Evolutionary conservation across 345 rosid genomes (phyloP).

Genomic region (Cardamine occulta): DNA sequence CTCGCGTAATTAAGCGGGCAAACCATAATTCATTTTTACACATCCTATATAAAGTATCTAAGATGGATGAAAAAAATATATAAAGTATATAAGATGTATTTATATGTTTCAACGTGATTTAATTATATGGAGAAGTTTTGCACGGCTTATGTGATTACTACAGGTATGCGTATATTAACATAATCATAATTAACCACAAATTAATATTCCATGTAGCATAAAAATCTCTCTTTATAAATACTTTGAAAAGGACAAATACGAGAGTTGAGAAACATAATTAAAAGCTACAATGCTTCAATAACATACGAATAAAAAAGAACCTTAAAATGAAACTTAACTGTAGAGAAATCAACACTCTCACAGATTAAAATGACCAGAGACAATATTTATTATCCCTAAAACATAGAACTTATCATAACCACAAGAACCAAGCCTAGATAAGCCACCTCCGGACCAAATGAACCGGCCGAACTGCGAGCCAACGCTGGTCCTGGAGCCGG

Average conservation of each 20-base stretch:
- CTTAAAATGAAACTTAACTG: neutral
- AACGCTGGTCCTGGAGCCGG: conserved; percentile 33
- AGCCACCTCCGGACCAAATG: conserved; percentile 2
- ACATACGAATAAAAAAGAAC: conserved; percentile 5
- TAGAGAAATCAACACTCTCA: neutral
- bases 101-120: neutral
- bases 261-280: conserved; percentile 5
- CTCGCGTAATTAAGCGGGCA: neutral
- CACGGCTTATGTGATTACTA: neutral
- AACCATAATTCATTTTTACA: neutral
- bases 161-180: neutral
- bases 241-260: conserved; percentile 1
- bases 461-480: conserved; percentile 36
- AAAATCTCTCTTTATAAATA: neutral
- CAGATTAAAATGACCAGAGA: neutral
- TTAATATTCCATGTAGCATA: neutral
- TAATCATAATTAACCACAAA: neutral
- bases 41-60: no score
- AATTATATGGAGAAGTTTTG: neutral
- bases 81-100: neutral
- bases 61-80: no score
- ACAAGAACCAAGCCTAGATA: conserved; percentile 18
- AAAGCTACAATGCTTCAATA: neutral
- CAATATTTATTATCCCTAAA: conserved; percentile 6
- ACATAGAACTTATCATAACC: conserved; percentile 18